These are phyloP conservation scores for Mucor circinelloides DNA, from an alignment of 371 early-diverging fungal species.

Conservation along the genomic window DNA sequence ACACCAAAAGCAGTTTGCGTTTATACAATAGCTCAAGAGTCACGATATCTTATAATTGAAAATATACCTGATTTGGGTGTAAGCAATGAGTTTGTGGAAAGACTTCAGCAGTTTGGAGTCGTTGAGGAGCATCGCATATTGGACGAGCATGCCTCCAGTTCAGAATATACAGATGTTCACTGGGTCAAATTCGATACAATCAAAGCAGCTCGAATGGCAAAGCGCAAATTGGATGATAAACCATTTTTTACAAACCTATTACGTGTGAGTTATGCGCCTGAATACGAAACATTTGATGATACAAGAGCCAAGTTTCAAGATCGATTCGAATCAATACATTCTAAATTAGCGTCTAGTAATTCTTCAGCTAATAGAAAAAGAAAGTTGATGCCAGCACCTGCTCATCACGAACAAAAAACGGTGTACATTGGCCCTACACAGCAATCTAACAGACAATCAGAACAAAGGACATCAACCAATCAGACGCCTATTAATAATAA, in stretches of 20 bases:
- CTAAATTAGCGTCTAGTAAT: background rate
- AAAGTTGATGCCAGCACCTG: background rate
- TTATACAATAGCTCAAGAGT: slow-evolving; percentile 58
- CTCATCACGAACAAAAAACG: background rate
- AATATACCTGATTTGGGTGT: slow-evolving; percentile 49
- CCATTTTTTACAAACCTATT: slow-evolving; percentile 45
- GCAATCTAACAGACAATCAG: background rate
- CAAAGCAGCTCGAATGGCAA: slow-evolving; percentile 42
- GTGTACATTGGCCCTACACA: background rate
- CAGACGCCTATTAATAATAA: background rate
- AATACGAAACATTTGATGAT: slow-evolving; percentile 55
- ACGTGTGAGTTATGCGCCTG: slow-evolving; percentile 50
- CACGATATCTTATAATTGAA: slow-evolving; percentile 51
- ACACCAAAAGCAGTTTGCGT: slow-evolving; percentile 47
- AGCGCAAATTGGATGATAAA: slow-evolving; percentile 48
- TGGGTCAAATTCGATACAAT: slow-evolving; percentile 34
- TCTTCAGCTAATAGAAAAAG: background rate
- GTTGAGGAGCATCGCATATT: slow-evolving; percentile 32
- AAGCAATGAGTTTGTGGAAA: slow-evolving; percentile 33
- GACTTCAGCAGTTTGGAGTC: slow-evolving; percentile 36
- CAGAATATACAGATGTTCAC: slow-evolving; percentile 39
- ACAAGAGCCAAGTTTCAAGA: slow-evolving; percentile 47
- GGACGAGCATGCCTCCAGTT: slow-evolving; percentile 34
- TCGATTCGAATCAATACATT: slow-evolving; percentile 11
- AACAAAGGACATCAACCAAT: background rate